These are phyloP conservation scores for Miscanthus lutarioriparius DNA, from an alignment of 176 grass and related monocot genomes.

Conservation along the genomic window DNA sequence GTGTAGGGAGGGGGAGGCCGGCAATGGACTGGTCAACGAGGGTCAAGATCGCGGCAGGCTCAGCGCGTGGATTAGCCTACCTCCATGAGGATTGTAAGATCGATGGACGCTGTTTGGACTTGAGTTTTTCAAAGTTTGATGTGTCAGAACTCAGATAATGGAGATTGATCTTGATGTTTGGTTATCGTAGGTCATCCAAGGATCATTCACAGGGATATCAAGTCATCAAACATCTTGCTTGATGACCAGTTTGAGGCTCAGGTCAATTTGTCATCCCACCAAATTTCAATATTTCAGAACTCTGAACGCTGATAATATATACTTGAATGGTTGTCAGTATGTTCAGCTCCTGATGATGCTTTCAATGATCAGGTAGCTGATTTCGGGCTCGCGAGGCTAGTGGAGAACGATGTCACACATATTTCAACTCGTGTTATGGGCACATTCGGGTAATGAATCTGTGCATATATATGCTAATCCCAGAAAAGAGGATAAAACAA, in stretches of 20 bases:
- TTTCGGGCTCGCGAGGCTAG: slow-evolving; percentile 78
- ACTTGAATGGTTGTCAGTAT: not conserved
- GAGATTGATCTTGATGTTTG: not conserved
- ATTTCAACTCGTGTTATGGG: slow-evolving; percentile 89
- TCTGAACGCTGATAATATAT: not conserved
- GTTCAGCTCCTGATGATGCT: not conserved
- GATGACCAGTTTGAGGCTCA: slow-evolving; percentile 90
- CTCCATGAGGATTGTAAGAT: slow-evolving; percentile 92
- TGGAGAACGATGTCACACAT: slow-evolving; percentile 68
- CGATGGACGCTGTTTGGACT: not conserved
- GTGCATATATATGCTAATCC: not conserved
- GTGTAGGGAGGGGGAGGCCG: slow-evolving; percentile 54
- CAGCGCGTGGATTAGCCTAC: slow-evolving; percentile 76
- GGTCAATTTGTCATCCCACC: slow-evolving; percentile 31
- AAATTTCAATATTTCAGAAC: not conserved
- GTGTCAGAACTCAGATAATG: not conserved
- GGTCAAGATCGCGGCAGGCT: slow-evolving; percentile 83
- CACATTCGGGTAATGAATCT: slow-evolving; percentile 68
- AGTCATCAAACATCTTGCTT: slow-evolving; percentile 89
- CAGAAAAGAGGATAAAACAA: not conserved
- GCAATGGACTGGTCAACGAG: slow-evolving; percentile 79
- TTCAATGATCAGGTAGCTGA: slow-evolving; percentile 59
- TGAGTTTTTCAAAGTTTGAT: not conserved
- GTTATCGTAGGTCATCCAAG: slow-evolving; percentile 67
- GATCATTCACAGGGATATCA: slow-evolving; percentile 98